Base-by-base conservation (phyloP, 306 rosid species). In the Medicago arabica region DNA sequence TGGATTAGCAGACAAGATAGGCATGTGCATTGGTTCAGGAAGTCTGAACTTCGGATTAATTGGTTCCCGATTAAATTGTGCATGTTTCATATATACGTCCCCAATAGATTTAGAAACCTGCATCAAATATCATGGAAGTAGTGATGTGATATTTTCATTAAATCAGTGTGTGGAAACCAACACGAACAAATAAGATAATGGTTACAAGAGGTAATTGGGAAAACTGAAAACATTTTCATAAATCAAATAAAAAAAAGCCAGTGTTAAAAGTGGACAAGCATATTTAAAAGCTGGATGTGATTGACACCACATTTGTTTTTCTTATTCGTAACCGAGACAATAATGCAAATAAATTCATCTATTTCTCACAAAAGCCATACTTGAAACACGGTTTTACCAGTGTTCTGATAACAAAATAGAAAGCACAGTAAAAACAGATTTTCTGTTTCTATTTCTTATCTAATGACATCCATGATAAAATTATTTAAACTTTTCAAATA, bases 61-160 rank as follows among this genome's bases (percentile, higher is more conserved):
- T 38, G 90, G 90, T 77, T 89, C 98, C 75, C 80, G 88, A 80
- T 93, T 93, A 80, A 53, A 93, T 86, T 75, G 88, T 5, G 89
- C 84, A 82, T 93, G 83, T 86, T 93, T 93, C 98, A 93, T 82
- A 81, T 93, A 93, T 66, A 86, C 89, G 70, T 93, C 98, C 9
- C 98, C 98, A 59, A 90, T 93, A 46, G 98, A 93, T 87, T 88
- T 93, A 64, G 98, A 93, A 75, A 93, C 93, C 98, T 93, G 91
- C 90, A 87, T 68, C 69, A 83, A 79, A 75, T 55, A 85, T 39
- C 53, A 76, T 44, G 19, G 21, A 72, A 69, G 67, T 72, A 28
- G 28, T 39, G 31, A 53, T 13, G 72, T 12, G 40, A 54, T 10
- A 76, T 53, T 25, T 36, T 28, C 36, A 67, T 70, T 61, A 53